Evolutionary conservation across 2,329 filamentous ascomycete species (phyloP), one percentile per base, ranked within the genome.

Genomic region (Apiospora phragmitis): DNA sequence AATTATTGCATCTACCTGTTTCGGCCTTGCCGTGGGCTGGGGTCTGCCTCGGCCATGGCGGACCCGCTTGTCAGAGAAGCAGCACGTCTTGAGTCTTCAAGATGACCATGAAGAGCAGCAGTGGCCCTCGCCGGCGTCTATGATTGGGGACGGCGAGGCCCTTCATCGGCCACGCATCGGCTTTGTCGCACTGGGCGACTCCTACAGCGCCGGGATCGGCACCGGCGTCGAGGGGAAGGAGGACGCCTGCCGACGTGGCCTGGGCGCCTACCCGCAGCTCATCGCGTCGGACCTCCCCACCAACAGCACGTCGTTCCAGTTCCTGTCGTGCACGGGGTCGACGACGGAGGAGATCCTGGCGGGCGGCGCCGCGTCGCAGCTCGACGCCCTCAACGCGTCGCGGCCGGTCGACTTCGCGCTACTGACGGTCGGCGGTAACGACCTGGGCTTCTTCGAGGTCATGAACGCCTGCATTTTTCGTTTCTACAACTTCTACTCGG

Each of bases 381-480:
- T 86, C 69, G 83, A 84, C 71, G 71, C 72, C 18, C 79, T 85
- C 74, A 81, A 84, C 75, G 76, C 76, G 5, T 80, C 81, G 11
- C 72, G 76, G 0, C 80, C 80, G 1, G 74, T 77, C 29, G 82
- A 84, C 74, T 85, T 86, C 71, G 83, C 83, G 3, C 80, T 85
- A 0, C 77, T 86, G 7, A 85, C 83, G n/a, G 79, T 86, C 42
- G 84, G 84, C 65, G 84, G 84, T 21, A 86, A 86, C 75, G 85
- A 86, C 73, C 79, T 86, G 11, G 84, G 83, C 72, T 86, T 86
- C 78, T 86, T 85, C 72, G 81, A 83, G 47, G 82, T 86, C 26
- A 84, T 86, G 76, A 86, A 86, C 73, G 83, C 83, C 32, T 86
- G 85, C 74, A 82, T 86, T 21, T 86, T 86, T 72, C 81, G 83